Evolutionary conservation across 805 yeast genomes (phyloP), one percentile per base, ranked within the genome.

Genomic region (Blastobotrys peoriensis): DNA sequence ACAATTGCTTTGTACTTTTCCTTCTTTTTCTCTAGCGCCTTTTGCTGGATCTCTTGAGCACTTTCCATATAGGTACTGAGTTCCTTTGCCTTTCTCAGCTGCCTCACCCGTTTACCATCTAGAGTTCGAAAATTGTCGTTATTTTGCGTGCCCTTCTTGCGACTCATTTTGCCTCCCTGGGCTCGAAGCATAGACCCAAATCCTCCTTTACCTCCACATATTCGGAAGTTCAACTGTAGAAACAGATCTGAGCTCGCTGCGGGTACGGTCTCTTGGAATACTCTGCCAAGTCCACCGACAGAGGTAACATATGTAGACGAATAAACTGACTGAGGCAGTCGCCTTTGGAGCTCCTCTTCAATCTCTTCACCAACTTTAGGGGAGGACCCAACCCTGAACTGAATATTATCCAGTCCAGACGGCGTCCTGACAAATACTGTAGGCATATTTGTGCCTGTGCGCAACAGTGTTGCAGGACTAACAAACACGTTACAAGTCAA

Each of bases 191-290:
- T 56, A 15, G 67, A 59, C 1, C 76, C 77, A 53, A 73, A 69
- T 2, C 76, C 78, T 18, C 78, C 78, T 57, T 74, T 73, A n/a
- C 78, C 78, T 5, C 78, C 78, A 46, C 73, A 64, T 25, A 71
- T 44, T 9, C 67, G 59, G 0, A 63, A 48, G 30, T 50, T 51
- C 45, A 47, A 25, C 16, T 57, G 47, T 2, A 54, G 45, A n/a
- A 21, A 10, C 21, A 49, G 20, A 25, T 25, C 30, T n/a, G n/a
- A n/a, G n/a, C n/a, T n/a, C n/a, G n/a, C n/a, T n/a, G n/a, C n/a
- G n/a, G n/a, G n/a, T n/a, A n/a, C n/a, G n/a, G n/a, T n/a, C n/a
- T n/a, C n/a, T n/a, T n/a, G n/a, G n/a, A n/a, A n/a, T n/a, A n/a
- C n/a, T n/a, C n/a, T n/a, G n/a, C n/a, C n/a, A n/a, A n/a, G n/a